phyloP scores from a whole-genome alignment of 768 basidiomycete genomes.

The Hydnum rufescens region DNA sequence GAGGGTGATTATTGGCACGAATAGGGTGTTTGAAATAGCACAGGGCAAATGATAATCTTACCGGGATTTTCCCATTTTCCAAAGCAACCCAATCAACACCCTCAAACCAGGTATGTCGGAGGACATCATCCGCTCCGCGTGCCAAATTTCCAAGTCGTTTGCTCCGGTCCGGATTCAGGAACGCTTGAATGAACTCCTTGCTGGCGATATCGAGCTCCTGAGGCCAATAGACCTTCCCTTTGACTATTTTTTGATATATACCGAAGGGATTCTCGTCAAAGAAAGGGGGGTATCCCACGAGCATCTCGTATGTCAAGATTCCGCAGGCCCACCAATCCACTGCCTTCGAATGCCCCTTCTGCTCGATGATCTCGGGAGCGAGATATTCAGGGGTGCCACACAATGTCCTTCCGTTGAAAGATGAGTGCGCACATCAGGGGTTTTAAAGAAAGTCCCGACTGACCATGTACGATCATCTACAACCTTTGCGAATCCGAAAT shows the following conservation, averaged over 20 bases:
- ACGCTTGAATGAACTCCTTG: constrained; percentile 67
- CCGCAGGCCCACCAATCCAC: constrained; percentile 99
- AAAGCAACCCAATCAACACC: constrained; percentile 86
- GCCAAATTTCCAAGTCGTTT: constrained; percentile 86
- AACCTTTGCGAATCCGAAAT: constrained; percentile 96
- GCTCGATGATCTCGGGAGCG: constrained; percentile 95
- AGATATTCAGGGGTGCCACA: constrained; percentile 95
- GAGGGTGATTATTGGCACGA: background rate
- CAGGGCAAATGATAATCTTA: constrained; percentile 19
- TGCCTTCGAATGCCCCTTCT: constrained; percentile 92
- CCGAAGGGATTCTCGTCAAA: constrained; percentile 96
- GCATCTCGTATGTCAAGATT: constrained; percentile 94
- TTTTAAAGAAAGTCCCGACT: no score
- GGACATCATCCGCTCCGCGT: constrained; percentile 77
- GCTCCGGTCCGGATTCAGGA: constrained; percentile 80
- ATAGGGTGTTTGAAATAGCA: background rate
- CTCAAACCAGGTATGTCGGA: constrained; percentile 86
- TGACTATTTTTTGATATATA: constrained; percentile 94
- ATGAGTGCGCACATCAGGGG: no score
- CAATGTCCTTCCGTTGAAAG: no score
- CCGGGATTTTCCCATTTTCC: constrained; percentile 70
- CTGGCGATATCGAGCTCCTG: constrained; percentile 74
- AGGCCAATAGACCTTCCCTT: constrained; percentile 81
- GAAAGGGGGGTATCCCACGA: constrained; percentile 96
- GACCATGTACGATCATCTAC: constrained; percentile 96